These are phyloP conservation scores for Coniferiporia weirii DNA, from an alignment of 1,284 basidiomycete species.

Conservation along the genomic window DNA sequence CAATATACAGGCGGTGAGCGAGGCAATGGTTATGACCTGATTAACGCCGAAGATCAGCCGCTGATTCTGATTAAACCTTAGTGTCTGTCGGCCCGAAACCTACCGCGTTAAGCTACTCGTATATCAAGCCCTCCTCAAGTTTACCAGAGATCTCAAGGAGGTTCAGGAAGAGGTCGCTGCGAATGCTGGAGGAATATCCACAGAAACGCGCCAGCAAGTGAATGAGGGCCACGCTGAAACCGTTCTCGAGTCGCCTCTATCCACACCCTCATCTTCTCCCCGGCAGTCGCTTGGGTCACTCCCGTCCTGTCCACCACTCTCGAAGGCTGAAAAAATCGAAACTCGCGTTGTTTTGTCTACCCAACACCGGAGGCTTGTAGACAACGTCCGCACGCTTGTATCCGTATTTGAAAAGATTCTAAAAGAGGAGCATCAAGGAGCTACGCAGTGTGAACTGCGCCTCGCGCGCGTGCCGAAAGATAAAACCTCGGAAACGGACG, in stretches of 20 bases:
- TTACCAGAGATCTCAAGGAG: conserved; percentile 3
- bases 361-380: conserved; percentile 2
- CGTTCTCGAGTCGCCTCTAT: not conserved
- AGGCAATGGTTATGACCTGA: conserved; percentile 12
- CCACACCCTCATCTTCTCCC: not conserved
- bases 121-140: conserved; percentile 42
- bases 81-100: conserved; percentile 69
- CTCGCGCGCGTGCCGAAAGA: not conserved
- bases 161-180: not conserved
- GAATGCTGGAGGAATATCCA: not conserved
- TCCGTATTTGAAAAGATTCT: conserved; percentile 56
- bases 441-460: conserved; percentile 3
- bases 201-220: not conserved
- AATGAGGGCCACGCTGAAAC: not conserved
- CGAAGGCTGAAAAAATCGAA: not conserved
- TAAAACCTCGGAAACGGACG: not conserved
- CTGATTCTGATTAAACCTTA: conserved; percentile 26
- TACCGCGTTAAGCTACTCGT: conserved; percentile 66
- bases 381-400: conserved; percentile 32
- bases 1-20: conserved; percentile 63
- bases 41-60: conserved; percentile 8
- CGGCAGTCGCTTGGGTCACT: not conserved
- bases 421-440: conserved; percentile 41
- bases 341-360: not conserved
- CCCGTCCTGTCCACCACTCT: not conserved